Evolutionary conservation across 1,284 basidiomycete genomes (phyloP).

Genomic region (Ustilago sp.): DNA sequence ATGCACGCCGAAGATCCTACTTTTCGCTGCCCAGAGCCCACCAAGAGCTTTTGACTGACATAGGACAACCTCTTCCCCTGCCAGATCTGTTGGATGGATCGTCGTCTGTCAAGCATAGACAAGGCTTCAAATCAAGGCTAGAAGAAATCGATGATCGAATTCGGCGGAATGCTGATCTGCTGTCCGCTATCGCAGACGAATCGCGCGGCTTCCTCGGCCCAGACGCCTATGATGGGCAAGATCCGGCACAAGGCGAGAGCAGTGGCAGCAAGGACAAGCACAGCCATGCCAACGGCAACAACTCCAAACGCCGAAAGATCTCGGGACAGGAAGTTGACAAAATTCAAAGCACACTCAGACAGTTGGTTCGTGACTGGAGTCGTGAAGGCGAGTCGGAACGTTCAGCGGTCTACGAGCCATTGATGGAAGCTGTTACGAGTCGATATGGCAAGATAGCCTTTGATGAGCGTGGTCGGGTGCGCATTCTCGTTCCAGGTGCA

Average conservation of each 20-base stretch:
- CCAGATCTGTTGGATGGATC: constrained; percentile 32
- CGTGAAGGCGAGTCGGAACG: constrained; percentile 55
- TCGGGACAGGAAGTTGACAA: constrained; percentile 65
- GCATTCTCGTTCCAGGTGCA: constrained; percentile 65
- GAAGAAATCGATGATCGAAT: constrained; percentile 69
- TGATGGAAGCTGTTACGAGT: constrained; percentile 53
- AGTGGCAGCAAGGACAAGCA: constrained; percentile 12
- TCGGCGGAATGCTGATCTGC: constrained; percentile 64
- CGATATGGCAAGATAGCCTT: constrained; percentile 37
- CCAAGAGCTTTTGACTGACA: constrained; percentile 52
- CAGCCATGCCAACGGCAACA: constrained; percentile 7
- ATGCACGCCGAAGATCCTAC: constrained; percentile 56
- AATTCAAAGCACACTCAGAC: constrained; percentile 66
- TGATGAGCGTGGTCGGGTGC: constrained; percentile 32
- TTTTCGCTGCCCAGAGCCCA: constrained; percentile 59
- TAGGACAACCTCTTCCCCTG: constrained; percentile 44
- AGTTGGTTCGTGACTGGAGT: constrained; percentile 68
- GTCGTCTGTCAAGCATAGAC: not conserved
- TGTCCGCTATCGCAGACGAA: constrained; percentile 58
- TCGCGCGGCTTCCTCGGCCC: constrained; percentile 60
- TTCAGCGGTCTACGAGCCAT: constrained; percentile 55
- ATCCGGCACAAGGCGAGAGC: constrained; percentile 8
- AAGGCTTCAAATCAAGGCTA: constrained; percentile 53
- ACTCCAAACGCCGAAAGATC: constrained; percentile 28
- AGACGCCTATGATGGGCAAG: constrained; percentile 17